Base-by-base conservation (phyloP, 495 filamentous ascomycete genomes). In the Lichina pygmaea region DNA sequence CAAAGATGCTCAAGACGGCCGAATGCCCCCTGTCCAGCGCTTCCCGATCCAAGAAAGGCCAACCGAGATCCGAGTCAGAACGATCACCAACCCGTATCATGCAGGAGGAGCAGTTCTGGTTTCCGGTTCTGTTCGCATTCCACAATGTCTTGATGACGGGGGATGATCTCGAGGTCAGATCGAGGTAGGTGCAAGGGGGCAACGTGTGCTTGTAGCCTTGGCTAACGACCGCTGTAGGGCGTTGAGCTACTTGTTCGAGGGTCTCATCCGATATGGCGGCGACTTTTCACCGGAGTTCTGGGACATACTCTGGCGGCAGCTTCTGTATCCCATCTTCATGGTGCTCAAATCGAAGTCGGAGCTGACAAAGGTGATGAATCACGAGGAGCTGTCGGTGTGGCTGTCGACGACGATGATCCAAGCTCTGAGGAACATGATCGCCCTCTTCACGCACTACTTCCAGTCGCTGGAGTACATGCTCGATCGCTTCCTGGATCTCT, bases 381-480 rank as follows among this genome's bases (percentile, higher is more conserved):
- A 93, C 51, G 89, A 99, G 56, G 85, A 93, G 52, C 66, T 94
- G 15, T 93, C 86, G 0, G 89, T 99, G n/a, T 99, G 89, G 89
- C 68, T 99, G 34, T 93, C 85, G 10, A 99, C 89, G 0, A 99
- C 89, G 15, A 95, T 99, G 85, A 99, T 99, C 41, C 89, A 99
- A 58, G 89, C 89, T 12, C 62, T 99, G 50, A 74, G 89, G 42
- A 95, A 93, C 60, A 93, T 99, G 79, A 94, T 99, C 53, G 85
- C 79, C 0, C 72, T 99, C 24, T 95, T 99, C 55, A 99, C 89
- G 0, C 89, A 99, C 58, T 95, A 94, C 59, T 99, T 95, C 52
- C 83, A 92, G 46, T 70, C 82, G 0, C 62, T 99, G 30, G 83
- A 94, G 57, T 86, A 92, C 56, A 95, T 99, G 91, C 69, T 99